phyloP scores from a whole-genome alignment of 768 basidiomycete genomes.

The Lentinula aciculospora region DNA sequence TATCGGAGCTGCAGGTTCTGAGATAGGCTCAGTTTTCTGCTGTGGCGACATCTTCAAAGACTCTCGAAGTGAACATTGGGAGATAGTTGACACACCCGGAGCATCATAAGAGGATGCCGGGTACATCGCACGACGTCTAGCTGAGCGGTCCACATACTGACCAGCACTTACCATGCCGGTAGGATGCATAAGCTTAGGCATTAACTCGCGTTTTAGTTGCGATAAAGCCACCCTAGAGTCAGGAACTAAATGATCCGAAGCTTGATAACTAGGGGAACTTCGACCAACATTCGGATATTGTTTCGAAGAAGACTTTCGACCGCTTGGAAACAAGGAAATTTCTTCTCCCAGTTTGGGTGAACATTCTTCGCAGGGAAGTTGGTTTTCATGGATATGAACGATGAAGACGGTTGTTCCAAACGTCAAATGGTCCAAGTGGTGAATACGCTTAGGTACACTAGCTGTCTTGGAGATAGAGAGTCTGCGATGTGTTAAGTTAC shows the following conservation, averaged over 20 bases:
- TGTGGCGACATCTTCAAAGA: slow-evolving; percentile 16
- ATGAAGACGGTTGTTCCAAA: slow-evolving; percentile 69
- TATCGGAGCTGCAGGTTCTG: slow-evolving; percentile 44
- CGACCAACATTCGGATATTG: not conserved
- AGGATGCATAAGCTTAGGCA: slow-evolving; percentile 40
- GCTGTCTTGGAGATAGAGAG: slow-evolving; percentile 63
- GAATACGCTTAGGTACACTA: slow-evolving; percentile 59
- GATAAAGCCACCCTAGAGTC: slow-evolving; percentile 43
- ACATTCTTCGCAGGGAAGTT: slow-evolving; percentile 60
- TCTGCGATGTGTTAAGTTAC: slow-evolving; percentile 27
- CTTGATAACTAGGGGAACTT: not conserved
- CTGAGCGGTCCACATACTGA: slow-evolving; percentile 65
- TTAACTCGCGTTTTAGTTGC: slow-evolving; percentile 57
- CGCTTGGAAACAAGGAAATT: slow-evolving; percentile 50
- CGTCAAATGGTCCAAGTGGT: slow-evolving; percentile 59
- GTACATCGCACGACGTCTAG: slow-evolving; percentile 58
- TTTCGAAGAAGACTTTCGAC: slow-evolving; percentile 21
- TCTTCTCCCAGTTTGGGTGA: slow-evolving; percentile 43
- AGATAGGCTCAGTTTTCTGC: slow-evolving; percentile 17
- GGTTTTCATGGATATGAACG: slow-evolving; percentile 62
- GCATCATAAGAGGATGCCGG: slow-evolving; percentile 46
- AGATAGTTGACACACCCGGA: slow-evolving; percentile 29
- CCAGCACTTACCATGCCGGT: slow-evolving; percentile 13
- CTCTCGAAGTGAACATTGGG: slow-evolving; percentile 9
- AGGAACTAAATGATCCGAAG: not conserved